A percentile compares a stretch with the other conserved stretches of the same genome.
These are phyloP conservation scores for Leptomonas pyrrhocoris DNA, from an alignment of 208 protist genomes.

Conservation along the genomic window DNA sequence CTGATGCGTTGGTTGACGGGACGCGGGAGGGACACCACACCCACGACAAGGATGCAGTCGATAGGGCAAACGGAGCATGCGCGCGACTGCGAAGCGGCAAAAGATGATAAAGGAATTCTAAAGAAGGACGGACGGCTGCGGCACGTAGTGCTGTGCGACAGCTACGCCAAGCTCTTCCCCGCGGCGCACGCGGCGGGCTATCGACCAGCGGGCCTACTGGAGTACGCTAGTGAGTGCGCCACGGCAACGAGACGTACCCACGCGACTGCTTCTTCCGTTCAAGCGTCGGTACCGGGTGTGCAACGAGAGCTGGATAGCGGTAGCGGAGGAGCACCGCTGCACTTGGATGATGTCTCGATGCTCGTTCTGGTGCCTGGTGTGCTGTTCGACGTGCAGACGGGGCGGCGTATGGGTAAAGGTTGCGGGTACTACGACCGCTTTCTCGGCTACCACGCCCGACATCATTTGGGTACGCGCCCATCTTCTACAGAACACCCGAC, in stretches of 20 bases:
- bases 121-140: background rate
- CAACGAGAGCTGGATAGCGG: too few relatives aligned
- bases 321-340: background rate
- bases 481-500: background rate
- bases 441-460: constrained; percentile 38
- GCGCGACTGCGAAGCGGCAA: background rate
- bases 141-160: constrained; percentile 29
- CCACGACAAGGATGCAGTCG: background rate
- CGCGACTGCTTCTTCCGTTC: background rate
- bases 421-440: constrained; percentile 91
- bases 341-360: constrained; percentile 23
- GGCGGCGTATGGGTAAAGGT: constrained; percentile 76
- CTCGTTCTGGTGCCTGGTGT: constrained; percentile 80
- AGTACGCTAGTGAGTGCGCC: constrained; percentile 11
- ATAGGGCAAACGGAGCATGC: background rate
- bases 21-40: background rate
- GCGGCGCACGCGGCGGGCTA: constrained; percentile 19
- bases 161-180: constrained; percentile 28
- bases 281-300: background rate
- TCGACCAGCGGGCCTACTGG: constrained; percentile 22
- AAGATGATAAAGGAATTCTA: background rate
- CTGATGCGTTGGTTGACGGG: constrained; percentile 33
- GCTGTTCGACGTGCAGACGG: constrained; percentile 54
- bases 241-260: background rate
- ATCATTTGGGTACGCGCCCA: background rate